Base-by-base conservation (phyloP, 495 filamentous ascomycete species). In the Evansstolkia leycettana region DNA sequence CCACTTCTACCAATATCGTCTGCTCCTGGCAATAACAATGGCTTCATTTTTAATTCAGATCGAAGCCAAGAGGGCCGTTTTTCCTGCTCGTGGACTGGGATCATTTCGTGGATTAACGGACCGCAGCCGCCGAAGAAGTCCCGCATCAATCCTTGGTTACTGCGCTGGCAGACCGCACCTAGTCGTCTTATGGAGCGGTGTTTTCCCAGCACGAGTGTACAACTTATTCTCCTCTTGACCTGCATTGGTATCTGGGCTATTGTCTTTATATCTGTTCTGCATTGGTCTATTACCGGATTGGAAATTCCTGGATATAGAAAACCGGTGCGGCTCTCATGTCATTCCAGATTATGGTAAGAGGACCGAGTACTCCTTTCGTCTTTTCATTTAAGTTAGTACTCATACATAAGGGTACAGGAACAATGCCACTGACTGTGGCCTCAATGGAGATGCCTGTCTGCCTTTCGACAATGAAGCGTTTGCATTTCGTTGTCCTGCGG, bases 401-500 rank as follows among this genome's bases (percentile, higher is more conserved):
- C 20, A 33, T 30, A 25, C 17, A 33, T 37, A 11, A 32, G 17
- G n/a, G 7, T 28, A 13, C 31, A 66, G 62, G 62, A 40, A 27
- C n/a, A 63, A 63, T 48, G 46, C 53, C 2, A 75, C 73, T 17
- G 61, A 65, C 8, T 90, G 84, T 45, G 84, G 82, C 1, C 40
- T 87, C 10, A 67, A 88, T 48, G 84, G 82, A 1, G 67, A 75
- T 33, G 52, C 66, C 39, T 90, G 84, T 51, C 71, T 72, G 10
- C 84, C 84, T 0, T 90, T 89, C 49, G 69, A 68, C 36, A 65
- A 72, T 25, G 66, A 65, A 25, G 69, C 64, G 0, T 78, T 81
- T 38, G 70, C 80, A 2, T 90, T 90, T 47, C 68, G 76, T 28
- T 90, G 84, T 46, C 80, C 82, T 10, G 72, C 78, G 2, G 73